Base-by-base conservation (phyloP, 768 basidiomycete genomes). In the Tulasnella sp. region DNA sequence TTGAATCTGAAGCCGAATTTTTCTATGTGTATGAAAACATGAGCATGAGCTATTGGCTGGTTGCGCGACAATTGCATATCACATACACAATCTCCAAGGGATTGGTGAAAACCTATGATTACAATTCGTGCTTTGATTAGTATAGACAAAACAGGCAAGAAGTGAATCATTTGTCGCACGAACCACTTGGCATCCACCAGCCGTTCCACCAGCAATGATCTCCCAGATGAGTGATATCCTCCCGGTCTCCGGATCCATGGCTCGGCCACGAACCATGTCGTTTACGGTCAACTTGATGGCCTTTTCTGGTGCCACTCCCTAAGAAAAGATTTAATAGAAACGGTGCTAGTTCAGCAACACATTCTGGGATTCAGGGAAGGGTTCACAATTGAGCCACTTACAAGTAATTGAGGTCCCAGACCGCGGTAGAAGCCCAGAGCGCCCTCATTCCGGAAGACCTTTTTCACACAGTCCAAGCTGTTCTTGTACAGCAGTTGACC, bases 241-340 rank as follows among this genome's bases (percentile, higher is more conserved):
- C 11, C 96, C 96, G 9, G 96, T 99, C 71, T 95, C 92, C 23
- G 93, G 90, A 72, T 99, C 93, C 73, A 83, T 95, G 9, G 85
- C 83, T 52, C 81, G 80, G 24, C 80, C 77, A 32, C 96, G 84
- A 23, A 99, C 77, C 58, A 95, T 73, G 68, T 96, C 95, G 73
- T 97, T 98, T 50, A 99, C 86, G 1, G 96, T 96, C 62, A 99
- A 73, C 71, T 99, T 99, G 73, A 99, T 96, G 10, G 96, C 96
- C 75, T 96, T 96, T 72, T 96, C 92, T 10, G 92, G 92, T 32
- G 92, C 92, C 51, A 96, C 90, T 62, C 92, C 92, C 91, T 94
- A 64, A n/a, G n/a, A n/a, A n/a, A n/a, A n/a, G n/a, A n/a, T n/a
- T n/a, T n/a, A n/a, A n/a, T n/a, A n/a, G n/a, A n/a, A n/a, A n/a